Evolutionary conservation across 2,329 filamentous ascomycete genomes (phyloP).

Genomic region (Dactylonectria estremocensis): DNA sequence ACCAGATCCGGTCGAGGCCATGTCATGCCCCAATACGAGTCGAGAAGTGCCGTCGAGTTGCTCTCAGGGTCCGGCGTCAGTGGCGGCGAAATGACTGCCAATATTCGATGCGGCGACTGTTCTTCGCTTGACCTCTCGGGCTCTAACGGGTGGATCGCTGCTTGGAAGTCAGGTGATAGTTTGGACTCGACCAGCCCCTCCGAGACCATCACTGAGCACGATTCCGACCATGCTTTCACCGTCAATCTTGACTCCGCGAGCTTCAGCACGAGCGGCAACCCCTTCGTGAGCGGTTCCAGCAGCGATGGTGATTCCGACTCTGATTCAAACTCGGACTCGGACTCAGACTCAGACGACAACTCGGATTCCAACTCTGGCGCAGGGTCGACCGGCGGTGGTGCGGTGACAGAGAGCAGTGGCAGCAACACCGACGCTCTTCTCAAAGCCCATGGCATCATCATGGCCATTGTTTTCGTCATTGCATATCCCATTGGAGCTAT

Average conservation of each 20-base stretch:
- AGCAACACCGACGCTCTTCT: slow-evolving; percentile 48
- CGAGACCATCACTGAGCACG: slow-evolving; percentile 63
- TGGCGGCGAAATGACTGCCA: slow-evolving; percentile 70
- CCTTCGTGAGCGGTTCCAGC: slow-evolving; percentile 57
- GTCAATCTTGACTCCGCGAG: slow-evolving; percentile 66
- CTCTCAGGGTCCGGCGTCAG: slow-evolving; percentile 72
- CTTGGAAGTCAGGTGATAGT: slow-evolving; percentile 65
- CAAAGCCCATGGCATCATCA: slow-evolving; percentile 70
- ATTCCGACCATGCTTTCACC: slow-evolving; percentile 59
- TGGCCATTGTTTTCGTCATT: slow-evolving; percentile 72
- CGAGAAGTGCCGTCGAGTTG: slow-evolving; percentile 64
- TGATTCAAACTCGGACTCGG: slow-evolving; percentile 11
- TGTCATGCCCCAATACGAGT: slow-evolving; percentile 62
- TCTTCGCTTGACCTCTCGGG: slow-evolving; percentile 61
- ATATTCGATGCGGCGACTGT: slow-evolving; percentile 70
- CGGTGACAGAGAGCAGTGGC: slow-evolving; percentile 34
- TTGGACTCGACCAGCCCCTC: slow-evolving; percentile 60
- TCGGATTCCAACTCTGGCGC: slow-evolving; percentile 20
- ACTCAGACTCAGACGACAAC: slow-evolving; percentile 6
- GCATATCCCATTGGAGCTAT: slow-evolving; percentile 74
- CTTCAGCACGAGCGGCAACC: slow-evolving; percentile 65
- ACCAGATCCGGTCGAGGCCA: slow-evolving; percentile 66
- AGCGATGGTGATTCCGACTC: slow-evolving; percentile 24
- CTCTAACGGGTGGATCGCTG: slow-evolving; percentile 66
- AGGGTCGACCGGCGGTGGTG: slow-evolving; percentile 30